Evolutionary conservation across 208 protist species (phyloP).

Genomic region (Trypanosoma rangeli): DNA sequence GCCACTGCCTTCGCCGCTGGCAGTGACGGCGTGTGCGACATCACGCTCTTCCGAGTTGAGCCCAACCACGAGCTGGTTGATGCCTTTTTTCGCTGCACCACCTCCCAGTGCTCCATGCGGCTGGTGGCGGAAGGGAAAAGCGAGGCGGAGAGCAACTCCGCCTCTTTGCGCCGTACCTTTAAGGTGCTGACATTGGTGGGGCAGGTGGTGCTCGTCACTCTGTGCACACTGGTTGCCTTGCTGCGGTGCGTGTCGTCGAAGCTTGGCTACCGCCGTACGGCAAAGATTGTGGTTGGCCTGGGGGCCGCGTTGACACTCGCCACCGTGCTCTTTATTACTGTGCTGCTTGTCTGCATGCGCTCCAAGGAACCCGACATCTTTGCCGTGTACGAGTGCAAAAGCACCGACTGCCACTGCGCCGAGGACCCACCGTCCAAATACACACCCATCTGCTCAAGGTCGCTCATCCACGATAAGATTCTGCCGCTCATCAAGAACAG

Average conservation of each 20-base stretch:
- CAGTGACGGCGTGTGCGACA: conserved; percentile 39
- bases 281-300: conserved; percentile 36
- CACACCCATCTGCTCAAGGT: conserved; percentile 65
- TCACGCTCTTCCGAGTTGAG: conserved; percentile 81
- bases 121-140: conserved; percentile 21
- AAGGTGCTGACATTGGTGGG: conserved; percentile 31
- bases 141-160: conserved; percentile 13
- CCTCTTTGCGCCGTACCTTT: conserved; percentile 31
- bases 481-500: conserved; percentile 61
- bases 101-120: conserved; percentile 50
- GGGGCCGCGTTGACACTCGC: conserved; percentile 32
- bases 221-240: conserved; percentile 51
- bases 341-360: conserved; percentile 74
- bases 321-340: conserved; percentile 48
- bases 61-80: conserved; percentile 59
- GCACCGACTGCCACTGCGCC: conserved; percentile 65
- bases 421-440: conserved; percentile 61
- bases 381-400: conserved; percentile 63
- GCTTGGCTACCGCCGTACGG: conserved; percentile 37
- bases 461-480: conserved; percentile 48
- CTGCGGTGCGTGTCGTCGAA: conserved; percentile 41
- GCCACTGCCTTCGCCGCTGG: conserved; percentile 37
- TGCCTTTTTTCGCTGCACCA: conserved; percentile 75
- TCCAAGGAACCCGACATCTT: conserved; percentile 12
- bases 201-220: conserved; percentile 44